Percentiles rank a stretch among this genome's conserved stretches.
Conservation (phyloP, 805 yeast species). For the Zygosaccharomyces pseudorouxii region DNA sequence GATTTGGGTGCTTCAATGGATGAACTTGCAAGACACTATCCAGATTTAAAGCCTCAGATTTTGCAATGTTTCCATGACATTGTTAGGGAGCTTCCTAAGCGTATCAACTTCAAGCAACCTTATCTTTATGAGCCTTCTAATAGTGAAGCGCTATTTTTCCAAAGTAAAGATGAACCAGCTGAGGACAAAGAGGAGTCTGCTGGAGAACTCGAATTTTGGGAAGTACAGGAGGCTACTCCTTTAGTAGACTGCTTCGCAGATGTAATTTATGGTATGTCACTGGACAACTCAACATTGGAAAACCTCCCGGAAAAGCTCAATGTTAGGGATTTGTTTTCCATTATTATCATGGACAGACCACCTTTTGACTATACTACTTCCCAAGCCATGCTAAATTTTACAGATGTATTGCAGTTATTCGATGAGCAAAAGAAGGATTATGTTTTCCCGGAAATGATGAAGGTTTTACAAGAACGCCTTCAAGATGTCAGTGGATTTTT, state of each 20-base stretch:
- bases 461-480: conserved; percentile 34
- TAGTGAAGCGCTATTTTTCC: conserved; percentile 40
- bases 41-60: conserved; percentile 60
- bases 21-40: conserved; percentile 78
- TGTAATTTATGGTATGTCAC: conserved; percentile 46
- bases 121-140: conserved; percentile 39
- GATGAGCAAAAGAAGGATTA: conserved; percentile 53
- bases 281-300: conserved; percentile 48
- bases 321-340: conserved; percentile 44
- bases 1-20: conserved; percentile 67
- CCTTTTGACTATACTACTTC: conserved; percentile 62
- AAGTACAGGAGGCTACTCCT: conserved; percentile 42
- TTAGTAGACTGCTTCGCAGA: conserved; percentile 48
- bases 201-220: conserved; percentile 49
- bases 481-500: conserved; percentile 29
- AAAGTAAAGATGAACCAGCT: conserved; percentile 39
- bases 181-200: conserved; percentile 40
- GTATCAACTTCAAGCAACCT: conserved; percentile 37
- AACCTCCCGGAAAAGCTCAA: conserved; percentile 36
- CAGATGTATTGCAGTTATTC: conserved; percentile 51
- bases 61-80: conserved; percentile 44
- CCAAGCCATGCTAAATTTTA: conserved; percentile 47
- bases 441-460: conserved; percentile 38
- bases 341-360: conserved; percentile 46
- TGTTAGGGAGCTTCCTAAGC: conserved; percentile 45